phyloP scores from a whole-genome alignment of 2,329 filamentous ascomycete species.

The Colletotrichum viniferum region DNA sequence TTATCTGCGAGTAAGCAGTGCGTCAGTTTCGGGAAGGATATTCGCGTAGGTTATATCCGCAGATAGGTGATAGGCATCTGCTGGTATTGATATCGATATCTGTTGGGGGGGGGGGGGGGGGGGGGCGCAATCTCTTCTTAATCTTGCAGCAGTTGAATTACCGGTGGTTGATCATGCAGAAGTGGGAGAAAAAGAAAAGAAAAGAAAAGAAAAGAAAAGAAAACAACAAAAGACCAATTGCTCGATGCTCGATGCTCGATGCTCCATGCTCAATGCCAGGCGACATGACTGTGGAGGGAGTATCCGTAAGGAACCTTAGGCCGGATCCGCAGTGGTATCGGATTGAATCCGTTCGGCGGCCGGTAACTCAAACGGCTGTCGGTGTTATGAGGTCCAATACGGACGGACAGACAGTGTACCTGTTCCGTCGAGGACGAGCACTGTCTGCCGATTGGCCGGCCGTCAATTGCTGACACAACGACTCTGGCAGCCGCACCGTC shows the following conservation, averaged over 20 bases:
- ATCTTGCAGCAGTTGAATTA: neutral
- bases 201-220: neutral
- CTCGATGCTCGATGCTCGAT: neutral
- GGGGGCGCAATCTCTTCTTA: neutral
- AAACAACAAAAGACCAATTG: neutral
- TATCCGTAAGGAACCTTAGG: neutral
- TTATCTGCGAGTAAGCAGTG: neutral
- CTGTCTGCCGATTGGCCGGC: neutral
- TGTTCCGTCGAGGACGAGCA: neutral
- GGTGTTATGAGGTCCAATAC: neutral
- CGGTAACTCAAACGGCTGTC: neutral
- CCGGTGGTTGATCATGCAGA: neutral
- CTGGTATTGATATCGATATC: neutral
- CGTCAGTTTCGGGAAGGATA: neutral
- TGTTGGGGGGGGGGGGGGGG: neutral
- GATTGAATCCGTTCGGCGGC: neutral
- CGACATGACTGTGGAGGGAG: neutral
- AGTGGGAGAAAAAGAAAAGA: too few relatives aligned
- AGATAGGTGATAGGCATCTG: neutral
- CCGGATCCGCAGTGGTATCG: slow-evolving; percentile 7
- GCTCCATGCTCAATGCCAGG: neutral
- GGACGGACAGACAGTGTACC: neutral
- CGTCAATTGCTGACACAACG: neutral
- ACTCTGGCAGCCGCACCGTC: neutral
- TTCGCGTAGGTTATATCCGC: neutral